Evolutionary conservation across 768 basidiomycete species (phyloP), one percentile per base, ranked within the genome.

Genomic region (Rhodotorula toruloides): DNA sequence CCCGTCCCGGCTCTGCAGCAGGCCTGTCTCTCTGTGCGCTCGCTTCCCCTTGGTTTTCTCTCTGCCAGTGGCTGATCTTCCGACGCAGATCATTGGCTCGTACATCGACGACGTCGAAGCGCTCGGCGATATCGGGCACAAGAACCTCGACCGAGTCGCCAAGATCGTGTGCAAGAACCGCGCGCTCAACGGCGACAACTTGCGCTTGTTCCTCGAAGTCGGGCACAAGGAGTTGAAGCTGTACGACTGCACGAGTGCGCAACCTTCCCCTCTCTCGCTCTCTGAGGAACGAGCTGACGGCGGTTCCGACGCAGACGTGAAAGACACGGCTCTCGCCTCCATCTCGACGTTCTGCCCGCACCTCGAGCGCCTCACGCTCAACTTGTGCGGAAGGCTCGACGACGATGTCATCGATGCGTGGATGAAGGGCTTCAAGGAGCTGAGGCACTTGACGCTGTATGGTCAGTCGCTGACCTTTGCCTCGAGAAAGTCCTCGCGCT

Each of bases 171-270:
- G 54, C 48, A 56, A 60, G 43, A 63, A 65, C 50, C 63, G 67
- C 31, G 29, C 54, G 61, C 91, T 91, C 65, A 92, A 87, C 0
- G 77, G 84, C 0, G 84, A 90, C 64, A 96, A 91, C 65, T 89
- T 84, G 0, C 83, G 81, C 31, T 79, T 99, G 17, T 97, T 99
- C 79, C 93, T 96, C 74, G 86, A 86, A 63, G 79, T 84, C 3
- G 78, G 83, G 31, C 87, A 91, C 68, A 81, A 81, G 7, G 81
- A 79, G 14, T 79, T 99, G 40, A 84, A 82, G 0, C 78, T 99
- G 44, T 93, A 90, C 73, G 96, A 99, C 78, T 88, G 86, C 47
- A 96, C 94, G 1, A 87, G 91, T 94, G 76, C 71, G 88, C 29
- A 4, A 6, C 25, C 36, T n/a, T 7, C 34, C 44, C 22, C 8